Evolutionary conservation across 2,329 filamentous ascomycete species (phyloP), one percentile per base, ranked within the genome.

Genomic region (Ploettnerulaceae sp.): DNA sequence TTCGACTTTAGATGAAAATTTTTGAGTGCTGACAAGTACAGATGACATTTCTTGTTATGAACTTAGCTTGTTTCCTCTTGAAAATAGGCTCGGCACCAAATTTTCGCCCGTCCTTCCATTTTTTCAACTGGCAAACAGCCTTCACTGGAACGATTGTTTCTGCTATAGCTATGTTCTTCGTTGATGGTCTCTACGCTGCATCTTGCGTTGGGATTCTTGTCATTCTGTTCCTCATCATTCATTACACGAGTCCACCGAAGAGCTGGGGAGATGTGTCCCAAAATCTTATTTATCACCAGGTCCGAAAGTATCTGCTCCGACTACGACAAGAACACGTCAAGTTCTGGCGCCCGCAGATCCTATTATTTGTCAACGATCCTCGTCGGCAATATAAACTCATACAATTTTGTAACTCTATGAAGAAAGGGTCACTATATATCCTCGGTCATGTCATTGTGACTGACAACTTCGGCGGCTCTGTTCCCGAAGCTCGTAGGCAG

Each of bases 41-140:
- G 74, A 91, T 94, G 84, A 95, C 89, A 0, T 95, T 94, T 60
- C 77, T 94, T 40, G 86, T 91, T 31, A 93, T 87, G 66, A 94
- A 95, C 54, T 67, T 94, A 7, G 89, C 89, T 5, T 94, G 88
- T 57, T 94, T 95, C 58, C 70, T 94, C 1, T 73, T 95, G 45
- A 91, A 91, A 63, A 84, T 95, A 47, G 84, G 87, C 1, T 91
- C 89, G 1, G 89, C 89, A 0, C 89, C 89, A 3, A 95, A 95
- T 61, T 95, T 95, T 57, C 75, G 89, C 18, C 89, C 89, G 0
- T 88, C 85, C 0, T 95, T 95, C 66, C 85, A 88, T 61, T 91
- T 90, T 61, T 95, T 95, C 68, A 90, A 81, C 52, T 90, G 86
- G 82, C 79, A 89, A 62, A 91, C 87, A 4, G 89, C 89, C 2